Evolutionary conservation across 805 yeast species (phyloP), one percentile per base, ranked within the genome.

Genomic region (Metschnikowia lochheadii): DNA sequence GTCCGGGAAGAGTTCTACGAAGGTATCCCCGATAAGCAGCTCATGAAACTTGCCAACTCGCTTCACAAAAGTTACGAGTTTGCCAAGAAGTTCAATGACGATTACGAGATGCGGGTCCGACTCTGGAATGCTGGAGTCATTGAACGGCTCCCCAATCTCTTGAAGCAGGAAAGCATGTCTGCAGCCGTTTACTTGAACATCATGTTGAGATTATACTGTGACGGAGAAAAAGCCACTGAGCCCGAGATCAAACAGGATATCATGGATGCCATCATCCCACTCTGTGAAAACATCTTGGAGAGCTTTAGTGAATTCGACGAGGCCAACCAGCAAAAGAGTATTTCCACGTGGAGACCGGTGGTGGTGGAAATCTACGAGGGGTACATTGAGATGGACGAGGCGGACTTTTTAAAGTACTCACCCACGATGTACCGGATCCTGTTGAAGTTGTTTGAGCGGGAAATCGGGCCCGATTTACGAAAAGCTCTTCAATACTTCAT

Each of bases 91-190:
- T 94, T 94, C 75, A 94, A 94, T 66, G 90, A 85, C 51, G 91
- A 94, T 67, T 85, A 87, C 65, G 90, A 89, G 48, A 73, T 94
- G 59, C 76, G 99, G 56, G 85, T 88, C n/a, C 76, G 94, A 59
- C 73, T 94, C 39, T 91, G 95, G 84, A 87, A 89, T 61, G 88
- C 94, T 3, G 96, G 97, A 1, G 84, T 90, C 38, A 92, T 91
- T 69, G 96, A 89, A 61, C 85, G 91, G 63, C 77, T 92, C 49
- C 99, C 99, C 18, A 95, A 94, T 60, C 71, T 94, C 59, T 72
- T 91, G 59, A 87, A 88, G 60, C 99, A 95, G 68, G 99, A 95
- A 67, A 84, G 96, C 0, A 82, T 89, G 34, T 83, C 97, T 0
- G 85, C 96, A 1, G 92, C 96, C 1, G 96, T 90, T 1, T 87